Percentiles rank a stretch among this genome's conserved stretches.
phyloP scores from a whole-genome alignment of 2,329 filamentous ascomycete species.

The Gnomoniopsis smithogilvyi region DNA sequence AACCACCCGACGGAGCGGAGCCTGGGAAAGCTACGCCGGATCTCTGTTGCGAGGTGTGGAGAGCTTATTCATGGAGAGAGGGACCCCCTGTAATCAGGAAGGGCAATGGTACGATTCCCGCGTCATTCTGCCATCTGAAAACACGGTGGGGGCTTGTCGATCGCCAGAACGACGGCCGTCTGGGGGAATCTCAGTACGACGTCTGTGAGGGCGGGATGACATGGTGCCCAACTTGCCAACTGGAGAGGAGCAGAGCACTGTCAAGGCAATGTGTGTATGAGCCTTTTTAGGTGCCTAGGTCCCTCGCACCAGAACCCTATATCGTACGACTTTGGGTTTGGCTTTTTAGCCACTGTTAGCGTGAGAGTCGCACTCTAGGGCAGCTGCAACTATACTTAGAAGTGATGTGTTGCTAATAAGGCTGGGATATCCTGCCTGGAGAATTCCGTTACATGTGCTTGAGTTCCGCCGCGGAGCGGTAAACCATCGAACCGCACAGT shows the following conservation, averaged over 20 bases:
- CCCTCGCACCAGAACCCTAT: not conserved
- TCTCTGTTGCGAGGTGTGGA: no score
- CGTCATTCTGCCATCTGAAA: constrained; percentile 13
- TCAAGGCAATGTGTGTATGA: not conserved
- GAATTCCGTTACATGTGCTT: no score
- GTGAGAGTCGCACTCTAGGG: not conserved
- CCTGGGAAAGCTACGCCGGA: no score
- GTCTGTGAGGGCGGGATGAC: not conserved
- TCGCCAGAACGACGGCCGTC: not conserved
- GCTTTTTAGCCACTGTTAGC: not conserved
- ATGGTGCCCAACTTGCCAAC: no score
- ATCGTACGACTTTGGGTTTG: constrained; percentile 12
- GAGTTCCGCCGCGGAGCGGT: no score
- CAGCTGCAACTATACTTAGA: not conserved
- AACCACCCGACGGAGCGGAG: no score
- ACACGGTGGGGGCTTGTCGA: constrained; percentile 10
- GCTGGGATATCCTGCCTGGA: not conserved
- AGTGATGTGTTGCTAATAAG: not conserved
- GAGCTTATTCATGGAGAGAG: no score
- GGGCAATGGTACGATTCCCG: constrained; percentile 14
- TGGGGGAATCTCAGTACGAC: not conserved
- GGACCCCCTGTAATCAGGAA: constrained; percentile 6
- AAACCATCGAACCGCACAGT: no score
- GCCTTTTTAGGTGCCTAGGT: not conserved
- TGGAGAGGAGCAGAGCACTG: not conserved